Evolutionary conservation across 495 filamentous ascomycete genomes (phyloP), one percentile per base, ranked within the genome.

Genomic region (Xylaria bambusicola): DNA sequence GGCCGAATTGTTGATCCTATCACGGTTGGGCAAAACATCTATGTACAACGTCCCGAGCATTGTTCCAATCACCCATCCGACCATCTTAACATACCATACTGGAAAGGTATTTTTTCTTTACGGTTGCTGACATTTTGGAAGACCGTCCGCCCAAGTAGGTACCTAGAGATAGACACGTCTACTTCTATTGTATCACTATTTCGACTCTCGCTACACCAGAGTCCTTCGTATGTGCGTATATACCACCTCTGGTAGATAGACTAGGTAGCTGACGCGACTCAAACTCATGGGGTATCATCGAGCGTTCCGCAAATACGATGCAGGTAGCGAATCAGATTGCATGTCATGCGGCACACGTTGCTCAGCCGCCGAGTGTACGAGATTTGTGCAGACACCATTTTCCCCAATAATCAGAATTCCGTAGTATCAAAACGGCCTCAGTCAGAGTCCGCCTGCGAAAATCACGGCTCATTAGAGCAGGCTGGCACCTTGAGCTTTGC

Each of bases 281-380:
- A 35, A 44, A 24, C 31, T 23, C 24, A 15, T 46, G 31, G 10
- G 44, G 8, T 24, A 41, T 21, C 29, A 49, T 48, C 46, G 9
- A 13, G 27, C 10, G 36, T 26, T 20, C 51, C 36, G 52, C 31
- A 49, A 63, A 66, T 64, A 64, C 61, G 57, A 66, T 50, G 35
- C 18, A 52, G 49, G 42, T 56, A 26, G 33, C 44, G 56, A 36
- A 53, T 44, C 59, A 56, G 31, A 27, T 40, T 15, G 17, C 54
- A 27, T 42, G 33, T 42, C 38, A 50, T 8, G 51, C 62, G 45
- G 45, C 55, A 54, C 61, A 62, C 51, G 61, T 49, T 46, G 62
- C 56, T 38, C 13, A 9, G 56, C 65, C 48, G 64, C 55, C 33
- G 9, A 51, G 26, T 56, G 54, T 56, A 47, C 54, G 54, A 56